Evolutionary conservation across 2,329 filamentous ascomycete species (phyloP), one percentile per base, ranked within the genome.

Genomic region (Colletotrichum cereale): DNA sequence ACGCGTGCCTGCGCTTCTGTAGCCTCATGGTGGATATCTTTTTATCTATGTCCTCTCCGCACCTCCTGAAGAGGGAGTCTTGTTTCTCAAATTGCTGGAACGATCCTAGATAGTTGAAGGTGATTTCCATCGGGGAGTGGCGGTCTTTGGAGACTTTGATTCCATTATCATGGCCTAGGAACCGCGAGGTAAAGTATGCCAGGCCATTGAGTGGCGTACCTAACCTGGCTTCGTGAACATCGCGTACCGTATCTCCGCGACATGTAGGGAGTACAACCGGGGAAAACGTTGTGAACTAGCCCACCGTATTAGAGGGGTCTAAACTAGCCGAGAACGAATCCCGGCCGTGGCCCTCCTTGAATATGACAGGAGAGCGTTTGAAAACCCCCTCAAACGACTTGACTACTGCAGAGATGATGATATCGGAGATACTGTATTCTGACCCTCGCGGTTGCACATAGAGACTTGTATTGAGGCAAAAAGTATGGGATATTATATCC

Each of bases 201-300:
- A 68, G 24, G 1, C 70, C 70, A 18, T 63, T 69, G 2, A 61
- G 24, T 0, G 61, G 48, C 3, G 42, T 64, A 7, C 38, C 26
- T 0, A 29, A n/a, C 0, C 57, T 50, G 16, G 44, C 53, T 5
- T 62, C 42, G 12, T 36, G 44, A 11, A 67, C 42, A 11, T 12
- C 31, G 11, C 18, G 52, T n/a, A 62, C 29, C 0, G 21, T 48
- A 34, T 67, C 21, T 2, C 24, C 57, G 1, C 52, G 42, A 12
- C 44, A 26, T 0, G 47, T 40, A 4, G 12, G 24, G 14, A 42
- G n/a, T 0, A 74, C 74, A 3, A 83, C 50, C 0, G 84, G 84
- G 21, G 76, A 79, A 16, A 85, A 76, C 0, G 82, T 82, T 1
- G 84, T 85, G 66, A 86, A 86, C 84, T 84, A 86, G 5, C 84